A percentile compares a stretch with the other conserved stretches of the same genome.
Evolutionary conservation across 176 grass and related monocot species (phyloP).

Genomic region (Aechmea fasciata): DNA sequence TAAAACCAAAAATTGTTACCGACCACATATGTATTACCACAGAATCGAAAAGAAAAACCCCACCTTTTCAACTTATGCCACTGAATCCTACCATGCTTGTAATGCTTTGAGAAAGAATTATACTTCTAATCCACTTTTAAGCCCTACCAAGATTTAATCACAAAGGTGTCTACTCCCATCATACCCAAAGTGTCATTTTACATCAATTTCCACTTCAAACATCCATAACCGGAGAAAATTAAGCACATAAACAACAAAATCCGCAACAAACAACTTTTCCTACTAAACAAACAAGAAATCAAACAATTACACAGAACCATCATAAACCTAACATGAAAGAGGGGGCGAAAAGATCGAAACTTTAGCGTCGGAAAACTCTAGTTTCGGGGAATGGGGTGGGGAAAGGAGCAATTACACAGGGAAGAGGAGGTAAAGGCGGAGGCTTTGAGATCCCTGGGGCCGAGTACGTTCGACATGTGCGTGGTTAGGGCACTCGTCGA

Average conservation of each 20-base stretch:
- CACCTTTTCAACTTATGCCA: no score
- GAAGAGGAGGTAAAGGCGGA: slow-evolving; percentile 1
- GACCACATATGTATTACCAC: no score
- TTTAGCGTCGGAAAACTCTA: background rate
- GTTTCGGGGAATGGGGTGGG: background rate
- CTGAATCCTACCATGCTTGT: no score
- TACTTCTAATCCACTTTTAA: background rate
- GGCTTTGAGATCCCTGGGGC: background rate
- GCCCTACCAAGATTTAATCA: background rate
- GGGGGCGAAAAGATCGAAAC: background rate
- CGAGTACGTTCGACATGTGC: slow-evolving; percentile 3
- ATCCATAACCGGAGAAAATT: background rate
- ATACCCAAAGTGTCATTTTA: background rate
- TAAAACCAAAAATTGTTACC: no score
- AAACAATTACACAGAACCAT: background rate
- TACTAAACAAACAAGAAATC: background rate
- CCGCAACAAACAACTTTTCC: background rate
- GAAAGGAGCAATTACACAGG: background rate
- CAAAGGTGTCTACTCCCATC: background rate
- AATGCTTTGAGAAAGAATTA: background rate
- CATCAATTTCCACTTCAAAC: background rate
- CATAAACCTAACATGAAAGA: background rate
- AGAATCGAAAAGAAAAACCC: no score
- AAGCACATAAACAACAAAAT: background rate
- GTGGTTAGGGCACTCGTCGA: slow-evolving; percentile 1